A percentile compares a stretch with the other conserved stretches of the same genome.
These are phyloP conservation scores for Bothriochloa decipiens DNA, from an alignment of 176 grass and related monocot genomes.

Conservation along the genomic window DNA sequence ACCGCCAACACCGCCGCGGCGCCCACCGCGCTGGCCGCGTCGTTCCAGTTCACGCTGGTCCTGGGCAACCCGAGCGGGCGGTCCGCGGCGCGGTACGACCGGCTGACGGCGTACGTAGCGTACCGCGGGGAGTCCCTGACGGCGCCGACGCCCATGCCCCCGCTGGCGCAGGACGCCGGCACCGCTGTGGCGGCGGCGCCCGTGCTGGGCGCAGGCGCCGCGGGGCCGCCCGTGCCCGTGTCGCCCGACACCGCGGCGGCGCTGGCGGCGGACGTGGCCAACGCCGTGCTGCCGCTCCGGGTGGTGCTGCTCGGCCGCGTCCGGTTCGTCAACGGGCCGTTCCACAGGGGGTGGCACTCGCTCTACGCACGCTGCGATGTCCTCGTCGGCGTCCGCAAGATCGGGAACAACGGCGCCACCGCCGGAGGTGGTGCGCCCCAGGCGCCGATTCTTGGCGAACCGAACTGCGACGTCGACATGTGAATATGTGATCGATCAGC, in stretches of 20 bases:
- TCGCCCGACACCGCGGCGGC: constrained; percentile 49
- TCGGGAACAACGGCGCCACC: constrained; percentile 28
- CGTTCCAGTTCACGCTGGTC: constrained; percentile 73
- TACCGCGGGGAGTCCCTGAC: constrained; percentile 74
- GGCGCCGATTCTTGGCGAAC: constrained; percentile 65
- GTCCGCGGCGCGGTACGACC: constrained; percentile 62
- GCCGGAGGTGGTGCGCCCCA: background rate
- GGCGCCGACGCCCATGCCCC: constrained; percentile 52
- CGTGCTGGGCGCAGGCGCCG: constrained; percentile 42
- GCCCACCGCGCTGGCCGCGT: constrained; percentile 42
- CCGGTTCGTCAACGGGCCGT: constrained; percentile 64
- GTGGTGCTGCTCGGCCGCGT: constrained; percentile 80
- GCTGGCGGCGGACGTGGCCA: constrained; percentile 57
- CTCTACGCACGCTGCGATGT: constrained; percentile 82
- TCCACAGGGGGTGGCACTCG: constrained; percentile 55
- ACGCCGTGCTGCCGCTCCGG: constrained; percentile 59
- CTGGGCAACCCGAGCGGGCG: constrained; percentile 70
- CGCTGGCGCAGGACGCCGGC: constrained; percentile 60
- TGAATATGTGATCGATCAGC: constrained; percentile 21
- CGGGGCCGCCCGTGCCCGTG: constrained; percentile 52
- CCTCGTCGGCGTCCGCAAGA: constrained; percentile 51
- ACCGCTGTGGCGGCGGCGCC: constrained; percentile 49
- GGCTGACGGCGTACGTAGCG: constrained; percentile 62
- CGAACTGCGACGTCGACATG: constrained; percentile 61
- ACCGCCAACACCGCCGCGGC: background rate